phyloP scores from a whole-genome alignment of 495 filamentous ascomycete genomes.

The Aspergillus olivimuriae region DNA sequence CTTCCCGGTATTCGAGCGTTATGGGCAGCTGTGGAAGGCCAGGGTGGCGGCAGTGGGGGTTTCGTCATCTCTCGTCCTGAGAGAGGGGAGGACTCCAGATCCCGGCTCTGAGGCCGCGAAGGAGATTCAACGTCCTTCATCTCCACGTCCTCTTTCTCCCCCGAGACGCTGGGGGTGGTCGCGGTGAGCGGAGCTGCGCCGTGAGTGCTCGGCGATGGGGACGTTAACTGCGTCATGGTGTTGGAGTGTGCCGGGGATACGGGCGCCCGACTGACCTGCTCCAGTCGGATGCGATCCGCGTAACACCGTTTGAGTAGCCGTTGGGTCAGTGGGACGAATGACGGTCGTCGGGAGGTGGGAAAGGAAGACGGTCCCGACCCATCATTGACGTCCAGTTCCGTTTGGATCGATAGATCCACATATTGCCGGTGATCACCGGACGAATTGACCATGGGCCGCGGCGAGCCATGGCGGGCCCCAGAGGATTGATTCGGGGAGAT shows the following conservation, averaged over 20 bases:
- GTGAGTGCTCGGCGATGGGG: conserved; percentile 4
- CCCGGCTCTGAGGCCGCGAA: neutral
- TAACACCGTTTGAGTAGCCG: conserved; percentile 41
- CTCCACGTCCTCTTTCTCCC: conserved; percentile 24
- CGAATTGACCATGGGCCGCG: conserved; percentile 28
- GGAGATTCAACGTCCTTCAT: conserved; percentile 27
- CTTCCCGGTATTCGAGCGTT: conserved; percentile 25
- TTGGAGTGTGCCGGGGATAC: conserved; percentile 9
- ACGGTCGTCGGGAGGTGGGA: conserved; percentile 13
- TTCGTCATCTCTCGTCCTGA: conserved; percentile 19
- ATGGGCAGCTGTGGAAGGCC: conserved; percentile 37
- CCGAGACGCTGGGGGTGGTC: conserved; percentile 16
- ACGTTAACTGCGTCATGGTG: neutral
- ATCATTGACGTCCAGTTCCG: conserved; percentile 32
- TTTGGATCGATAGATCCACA: conserved; percentile 42
- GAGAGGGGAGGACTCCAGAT: conserved; percentile 12
- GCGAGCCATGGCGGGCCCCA: conserved; percentile 15
- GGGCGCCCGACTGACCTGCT: conserved; percentile 17
- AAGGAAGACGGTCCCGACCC: conserved; percentile 11
- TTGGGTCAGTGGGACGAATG: conserved; percentile 33
- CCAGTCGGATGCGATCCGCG: conserved; percentile 31
- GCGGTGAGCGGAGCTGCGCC: conserved; percentile 3
- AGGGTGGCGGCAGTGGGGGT: conserved; percentile 27
- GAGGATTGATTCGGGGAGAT: conserved; percentile 15
- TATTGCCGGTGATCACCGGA: conserved; percentile 29